A percentile compares a stretch with the other conserved stretches of the same genome.
These are phyloP conservation scores for Schoenoplectus tabernaemontani DNA, from an alignment of 202 grass and related monocot species.

Conservation along the genomic window DNA sequence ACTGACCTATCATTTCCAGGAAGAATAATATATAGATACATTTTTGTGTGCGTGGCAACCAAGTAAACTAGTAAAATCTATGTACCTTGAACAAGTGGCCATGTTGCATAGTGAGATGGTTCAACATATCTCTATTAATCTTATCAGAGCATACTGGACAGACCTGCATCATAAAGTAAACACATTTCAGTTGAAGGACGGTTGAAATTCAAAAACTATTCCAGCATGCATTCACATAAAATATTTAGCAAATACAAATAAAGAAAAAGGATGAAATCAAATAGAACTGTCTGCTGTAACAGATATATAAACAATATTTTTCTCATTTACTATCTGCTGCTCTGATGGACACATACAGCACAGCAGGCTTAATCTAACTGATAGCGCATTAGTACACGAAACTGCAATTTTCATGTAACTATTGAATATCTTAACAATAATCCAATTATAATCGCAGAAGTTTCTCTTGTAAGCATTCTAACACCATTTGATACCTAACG, in stretches of 20 bases:
- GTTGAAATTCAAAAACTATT: not conserved
- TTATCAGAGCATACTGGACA: conserved; percentile 88
- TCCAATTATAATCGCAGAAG: not conserved
- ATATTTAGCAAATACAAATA: not conserved
- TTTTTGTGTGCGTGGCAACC: not conserved
- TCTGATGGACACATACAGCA: not conserved
- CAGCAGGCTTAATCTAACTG: not conserved
- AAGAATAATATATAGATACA: not conserved
- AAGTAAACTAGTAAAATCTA: not conserved
- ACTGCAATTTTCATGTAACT: not conserved
- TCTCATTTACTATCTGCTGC: not conserved
- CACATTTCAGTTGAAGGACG: conserved; percentile 1
- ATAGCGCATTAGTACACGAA: not conserved
- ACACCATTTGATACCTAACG: not conserved
- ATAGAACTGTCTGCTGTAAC: not conserved
- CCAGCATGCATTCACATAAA: not conserved
- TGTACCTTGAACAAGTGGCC: conserved; percentile 85
- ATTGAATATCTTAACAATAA: not conserved
- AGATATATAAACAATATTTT: conserved; percentile 15
- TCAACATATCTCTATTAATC: conserved; percentile 86
- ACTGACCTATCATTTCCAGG: not conserved
- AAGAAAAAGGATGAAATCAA: not conserved
- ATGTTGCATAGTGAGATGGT: conserved; percentile 84
- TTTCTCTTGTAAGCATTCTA: not conserved
- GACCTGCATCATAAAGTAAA: conserved; percentile 38